These are phyloP conservation scores for Aegilops umbellulata DNA, from an alignment of 176 grass and related monocot genomes.

Conservation along the genomic window DNA sequence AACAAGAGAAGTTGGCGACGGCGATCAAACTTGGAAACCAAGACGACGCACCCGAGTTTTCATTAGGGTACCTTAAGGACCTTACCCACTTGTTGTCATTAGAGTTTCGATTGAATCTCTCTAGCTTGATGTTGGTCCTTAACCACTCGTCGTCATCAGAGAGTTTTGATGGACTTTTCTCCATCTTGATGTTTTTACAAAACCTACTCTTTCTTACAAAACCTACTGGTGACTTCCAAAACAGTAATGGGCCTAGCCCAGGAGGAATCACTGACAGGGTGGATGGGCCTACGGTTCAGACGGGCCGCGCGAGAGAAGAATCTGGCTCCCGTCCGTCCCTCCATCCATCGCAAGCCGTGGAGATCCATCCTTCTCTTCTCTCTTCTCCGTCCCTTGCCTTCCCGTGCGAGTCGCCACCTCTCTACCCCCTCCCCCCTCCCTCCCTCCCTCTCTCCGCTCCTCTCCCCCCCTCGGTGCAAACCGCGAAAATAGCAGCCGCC, in stretches of 20 bases:
- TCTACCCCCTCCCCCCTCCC: not conserved
- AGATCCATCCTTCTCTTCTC: constrained; percentile 41
- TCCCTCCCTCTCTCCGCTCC: not conserved
- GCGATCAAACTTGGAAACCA: no score
- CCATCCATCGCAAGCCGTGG: constrained; percentile 50
- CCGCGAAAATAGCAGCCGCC: constrained; percentile 58
- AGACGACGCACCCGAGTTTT: no score
- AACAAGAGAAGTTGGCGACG: no score
- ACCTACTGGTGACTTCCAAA: not conserved
- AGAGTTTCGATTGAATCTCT: no score
- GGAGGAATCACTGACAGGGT: not conserved
- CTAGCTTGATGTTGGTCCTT: no score
- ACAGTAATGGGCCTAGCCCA: not conserved
- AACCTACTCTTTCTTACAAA: no score
- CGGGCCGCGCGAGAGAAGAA: not conserved
- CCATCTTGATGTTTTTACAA: no score
- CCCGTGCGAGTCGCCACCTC: constrained; percentile 25
- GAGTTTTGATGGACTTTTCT: no score
- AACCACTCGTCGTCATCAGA: no score
- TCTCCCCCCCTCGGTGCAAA: constrained; percentile 35
- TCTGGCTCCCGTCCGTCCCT: not conserved
- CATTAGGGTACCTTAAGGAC: no score
- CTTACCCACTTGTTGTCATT: no score
- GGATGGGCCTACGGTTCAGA: not conserved
- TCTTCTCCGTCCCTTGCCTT: not conserved